A percentile compares a stretch with the other conserved stretches of the same genome.
Evolutionary conservation across 208 protist species (phyloP).

Genomic region (Angomonas desouzai): DNA sequence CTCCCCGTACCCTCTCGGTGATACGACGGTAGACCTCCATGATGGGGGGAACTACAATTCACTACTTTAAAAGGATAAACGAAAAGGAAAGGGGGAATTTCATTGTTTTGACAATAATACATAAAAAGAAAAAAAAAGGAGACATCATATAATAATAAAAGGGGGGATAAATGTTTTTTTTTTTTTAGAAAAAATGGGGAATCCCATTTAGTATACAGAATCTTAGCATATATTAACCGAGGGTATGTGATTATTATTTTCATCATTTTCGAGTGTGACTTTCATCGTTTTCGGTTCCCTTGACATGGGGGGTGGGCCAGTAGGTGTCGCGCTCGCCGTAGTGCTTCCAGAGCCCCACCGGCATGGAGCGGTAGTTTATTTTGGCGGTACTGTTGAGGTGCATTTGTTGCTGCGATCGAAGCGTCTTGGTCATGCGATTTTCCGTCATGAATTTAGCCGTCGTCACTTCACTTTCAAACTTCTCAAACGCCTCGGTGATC

Average conservation of each 20-base stretch:
- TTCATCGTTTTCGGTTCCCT: constrained; percentile 47
- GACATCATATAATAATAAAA: not conserved
- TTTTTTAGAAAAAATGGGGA: not conserved
- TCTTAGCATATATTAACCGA: too few species aligned
- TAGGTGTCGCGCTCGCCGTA: constrained; percentile 74
- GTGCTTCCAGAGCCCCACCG: constrained; percentile 79
- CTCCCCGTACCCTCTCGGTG: constrained; percentile 83
- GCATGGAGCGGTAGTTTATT: constrained; percentile 89
- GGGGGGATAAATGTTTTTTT: not conserved
- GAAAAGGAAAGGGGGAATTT: constrained; percentile 9
- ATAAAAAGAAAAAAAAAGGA: constrained; percentile 14
- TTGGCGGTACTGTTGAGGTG: constrained; percentile 84
- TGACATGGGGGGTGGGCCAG: constrained; percentile 65
- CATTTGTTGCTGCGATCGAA: constrained; percentile 86
- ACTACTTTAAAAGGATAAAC: constrained; percentile 8
- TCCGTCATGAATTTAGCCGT: constrained; percentile 83
- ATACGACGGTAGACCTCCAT: constrained; percentile 92
- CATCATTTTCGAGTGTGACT: constrained; percentile 18
- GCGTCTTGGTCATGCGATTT: constrained; percentile 58
- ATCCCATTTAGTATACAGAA: constrained; percentile 8
- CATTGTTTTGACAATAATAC: constrained; percentile 9
- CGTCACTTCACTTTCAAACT: constrained; percentile 82
- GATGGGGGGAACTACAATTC: constrained; percentile 3
- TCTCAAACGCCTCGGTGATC: constrained; percentile 77
- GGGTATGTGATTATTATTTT: too few species aligned